Conservation (phyloP, 495 filamentous ascomycete genomes). For the Trichoderma reesei region DNA sequence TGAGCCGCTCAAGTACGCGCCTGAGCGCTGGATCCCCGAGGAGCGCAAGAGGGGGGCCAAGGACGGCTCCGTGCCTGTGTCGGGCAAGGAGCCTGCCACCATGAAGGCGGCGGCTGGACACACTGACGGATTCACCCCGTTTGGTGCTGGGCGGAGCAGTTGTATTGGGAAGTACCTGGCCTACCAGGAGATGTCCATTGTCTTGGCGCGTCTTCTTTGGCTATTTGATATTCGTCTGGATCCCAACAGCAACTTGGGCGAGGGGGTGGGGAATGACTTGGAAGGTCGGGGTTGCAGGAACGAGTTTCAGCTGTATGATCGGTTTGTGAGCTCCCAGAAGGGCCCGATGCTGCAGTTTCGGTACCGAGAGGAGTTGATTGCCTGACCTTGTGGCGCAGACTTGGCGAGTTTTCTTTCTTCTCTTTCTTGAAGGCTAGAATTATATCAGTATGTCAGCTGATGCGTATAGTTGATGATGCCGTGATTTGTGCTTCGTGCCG, state of each 20-base stretch:
- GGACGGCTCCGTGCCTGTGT: no score
- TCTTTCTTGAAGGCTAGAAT: no score
- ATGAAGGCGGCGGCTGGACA: no score
- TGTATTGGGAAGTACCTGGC: constrained; percentile 40
- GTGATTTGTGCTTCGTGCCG: no score
- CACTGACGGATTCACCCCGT: constrained; percentile 30
- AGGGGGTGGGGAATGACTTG: background rate
- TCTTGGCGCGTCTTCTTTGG: constrained; percentile 25
- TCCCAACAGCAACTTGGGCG: background rate
- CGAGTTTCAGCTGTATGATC: constrained; percentile 5
- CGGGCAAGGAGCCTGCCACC: constrained; percentile 13
- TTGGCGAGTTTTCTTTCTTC: no score
- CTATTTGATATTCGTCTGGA: constrained; percentile 26
- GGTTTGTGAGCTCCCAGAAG: constrained; percentile 1
- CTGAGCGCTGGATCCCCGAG: constrained; percentile 34
- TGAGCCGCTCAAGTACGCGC: constrained; percentile 29
- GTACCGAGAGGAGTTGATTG: background rate
- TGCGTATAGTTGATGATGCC: no score
- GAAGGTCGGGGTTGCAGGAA: background rate
- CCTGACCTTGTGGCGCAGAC: background rate
- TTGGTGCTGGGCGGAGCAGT: constrained; percentile 29
- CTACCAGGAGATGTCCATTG: constrained; percentile 28
- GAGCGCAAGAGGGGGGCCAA: background rate
- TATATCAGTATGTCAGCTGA: no score
- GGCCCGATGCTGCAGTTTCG: background rate